Conservation (phyloP, 352 stramenopile genomes). For the Aphanomyces stellatus region DNA sequence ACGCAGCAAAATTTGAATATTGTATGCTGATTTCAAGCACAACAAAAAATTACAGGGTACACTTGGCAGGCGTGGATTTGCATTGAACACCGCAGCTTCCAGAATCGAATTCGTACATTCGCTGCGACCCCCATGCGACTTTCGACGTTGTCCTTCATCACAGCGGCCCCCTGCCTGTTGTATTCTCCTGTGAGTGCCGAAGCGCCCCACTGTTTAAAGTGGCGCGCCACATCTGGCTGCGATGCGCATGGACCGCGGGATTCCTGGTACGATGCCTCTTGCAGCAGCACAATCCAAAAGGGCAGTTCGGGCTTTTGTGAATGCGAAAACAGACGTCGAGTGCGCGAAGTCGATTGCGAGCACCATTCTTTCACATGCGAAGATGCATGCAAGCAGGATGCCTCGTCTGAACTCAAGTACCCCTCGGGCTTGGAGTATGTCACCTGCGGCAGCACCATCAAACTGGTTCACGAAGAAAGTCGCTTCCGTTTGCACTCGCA, state of each 20-base stretch:
- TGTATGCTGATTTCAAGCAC: not conserved
- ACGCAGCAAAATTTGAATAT: too few relatives aligned
- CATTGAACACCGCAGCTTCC: not conserved
- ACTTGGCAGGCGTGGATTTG: too few relatives aligned
- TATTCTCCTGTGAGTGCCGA: too few relatives aligned
- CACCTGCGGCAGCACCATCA: slow-evolving; percentile 77
- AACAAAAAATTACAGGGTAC: not conserved
- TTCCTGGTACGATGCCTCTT: slow-evolving; percentile 50
- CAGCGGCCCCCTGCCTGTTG: too few relatives aligned
- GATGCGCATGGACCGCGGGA: slow-evolving; percentile 62
- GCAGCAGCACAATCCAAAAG: slow-evolving; percentile 34
- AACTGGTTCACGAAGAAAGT: slow-evolving; percentile 62
- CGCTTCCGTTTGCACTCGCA: slow-evolving; percentile 79
- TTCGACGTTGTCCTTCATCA: too few relatives aligned
- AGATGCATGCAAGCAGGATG: slow-evolving; percentile 55
- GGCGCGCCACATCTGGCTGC: slow-evolving; percentile 56
- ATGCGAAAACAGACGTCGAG: slow-evolving; percentile 63
- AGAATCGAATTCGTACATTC: not conserved
- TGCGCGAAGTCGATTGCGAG: slow-evolving; percentile 65
- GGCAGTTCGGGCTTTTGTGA: slow-evolving; percentile 66
- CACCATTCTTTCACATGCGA: slow-evolving; percentile 74
- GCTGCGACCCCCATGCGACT: not conserved
- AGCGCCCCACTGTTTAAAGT: slow-evolving; percentile 47
- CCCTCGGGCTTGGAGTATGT: slow-evolving; percentile 68
- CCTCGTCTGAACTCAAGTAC: slow-evolving; percentile 62